A percentile compares a stretch with the other conserved stretches of the same genome.
These are phyloP conservation scores for Jaltomata sinuosa DNA, from an alignment of 257 asterid species.

Conservation along the genomic window DNA sequence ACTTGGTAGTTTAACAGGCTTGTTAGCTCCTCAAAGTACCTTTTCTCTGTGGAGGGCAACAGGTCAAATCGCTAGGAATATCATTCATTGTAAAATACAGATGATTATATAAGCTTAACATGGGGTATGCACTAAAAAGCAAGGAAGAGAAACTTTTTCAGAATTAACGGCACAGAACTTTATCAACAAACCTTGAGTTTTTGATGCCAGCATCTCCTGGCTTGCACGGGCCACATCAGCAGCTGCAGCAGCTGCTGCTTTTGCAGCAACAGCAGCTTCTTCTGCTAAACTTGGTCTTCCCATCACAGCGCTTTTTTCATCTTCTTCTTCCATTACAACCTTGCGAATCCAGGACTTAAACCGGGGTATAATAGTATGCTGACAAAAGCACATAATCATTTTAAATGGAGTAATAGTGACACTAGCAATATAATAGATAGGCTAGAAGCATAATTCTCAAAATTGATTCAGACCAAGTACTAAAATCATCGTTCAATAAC, in stretches of 20 bases:
- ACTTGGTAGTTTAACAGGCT: conserved; percentile 57
- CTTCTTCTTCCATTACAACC: conserved; percentile 61
- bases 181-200: conserved; percentile 51
- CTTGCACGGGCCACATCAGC: conserved; percentile 86
- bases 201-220: conserved; percentile 69
- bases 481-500: background rate
- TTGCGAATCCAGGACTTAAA: conserved; percentile 90
- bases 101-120: background rate
- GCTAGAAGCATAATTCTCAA: background rate
- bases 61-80: background rate
- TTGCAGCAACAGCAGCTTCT: conserved; percentile 87
- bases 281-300: conserved; percentile 60
- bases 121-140: background rate
- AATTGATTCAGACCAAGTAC: background rate
- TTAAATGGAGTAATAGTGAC: background rate
- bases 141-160: background rate
- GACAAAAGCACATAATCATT: conserved; percentile 3
- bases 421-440: background rate
- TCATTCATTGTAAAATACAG: background rate
- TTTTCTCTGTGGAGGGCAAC: conserved; percentile 48
- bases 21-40: conserved; percentile 73
- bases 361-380: conserved; percentile 67
- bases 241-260: conserved; percentile 88
- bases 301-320: conserved; percentile 25
- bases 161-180: background rate